Percentiles rank a stretch among this genome's conserved stretches.
Conservation (phyloP, 768 basidiomycete species). For the Austroboletus festivus region DNA sequence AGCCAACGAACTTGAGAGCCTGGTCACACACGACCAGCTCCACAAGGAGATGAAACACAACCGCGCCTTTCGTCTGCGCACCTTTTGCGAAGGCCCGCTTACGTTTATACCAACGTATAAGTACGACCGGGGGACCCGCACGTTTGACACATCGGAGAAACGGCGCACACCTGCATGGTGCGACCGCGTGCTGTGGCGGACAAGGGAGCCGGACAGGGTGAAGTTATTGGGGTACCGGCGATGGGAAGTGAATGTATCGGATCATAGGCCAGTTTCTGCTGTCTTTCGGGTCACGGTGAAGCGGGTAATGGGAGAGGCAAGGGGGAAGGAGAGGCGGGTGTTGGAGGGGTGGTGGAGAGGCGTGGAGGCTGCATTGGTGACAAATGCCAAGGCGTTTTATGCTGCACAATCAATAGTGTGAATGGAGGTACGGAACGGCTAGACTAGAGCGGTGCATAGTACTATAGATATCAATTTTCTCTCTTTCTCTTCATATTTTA, state of each 20-base stretch:
- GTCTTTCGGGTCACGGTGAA: constrained; percentile 75
- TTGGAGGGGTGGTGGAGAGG: constrained; percentile 54
- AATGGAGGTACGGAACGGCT: neutral
- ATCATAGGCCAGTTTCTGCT: constrained; percentile 87
- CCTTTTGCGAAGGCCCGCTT: constrained; percentile 79
- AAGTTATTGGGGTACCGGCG: constrained; percentile 67
- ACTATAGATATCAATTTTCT: neutral
- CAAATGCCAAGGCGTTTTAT: constrained; percentile 34
- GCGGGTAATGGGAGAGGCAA: constrained; percentile 55
- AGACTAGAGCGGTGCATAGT: neutral
- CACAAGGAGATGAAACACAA: constrained; percentile 85
- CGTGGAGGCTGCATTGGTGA: constrained; percentile 31
- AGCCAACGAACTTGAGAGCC: constrained; percentile 57
- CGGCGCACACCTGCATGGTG: constrained; percentile 93
- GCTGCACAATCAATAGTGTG: constrained; percentile 29
- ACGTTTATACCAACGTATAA: constrained; percentile 92
- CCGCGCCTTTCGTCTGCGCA: constrained; percentile 80
- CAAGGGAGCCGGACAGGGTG: constrained; percentile 55
- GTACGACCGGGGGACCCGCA: constrained; percentile 74
- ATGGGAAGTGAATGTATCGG: constrained; percentile 85
- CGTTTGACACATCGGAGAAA: constrained; percentile 90
- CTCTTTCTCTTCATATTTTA: neutral
- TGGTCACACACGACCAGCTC: constrained; percentile 83
- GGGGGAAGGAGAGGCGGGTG: constrained; percentile 53
- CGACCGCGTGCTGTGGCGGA: constrained; percentile 85